A percentile compares a stretch with the other conserved stretches of the same genome.
Evolutionary conservation across 108 stramenopile species (phyloP).

Genomic region (Cyclostephanos invisitatus): DNA sequence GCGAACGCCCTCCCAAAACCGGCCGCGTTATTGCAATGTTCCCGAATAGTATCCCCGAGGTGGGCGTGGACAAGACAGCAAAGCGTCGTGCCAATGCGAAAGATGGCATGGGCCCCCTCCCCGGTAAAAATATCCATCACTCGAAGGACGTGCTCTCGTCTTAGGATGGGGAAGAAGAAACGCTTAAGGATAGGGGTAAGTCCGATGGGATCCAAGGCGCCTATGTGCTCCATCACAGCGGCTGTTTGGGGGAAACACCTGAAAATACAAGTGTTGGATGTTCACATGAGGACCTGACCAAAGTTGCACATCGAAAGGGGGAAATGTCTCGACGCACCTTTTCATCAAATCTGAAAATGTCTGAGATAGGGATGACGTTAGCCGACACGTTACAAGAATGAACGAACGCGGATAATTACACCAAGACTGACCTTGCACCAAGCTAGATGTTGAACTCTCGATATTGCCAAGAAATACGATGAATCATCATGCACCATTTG

Average conservation of each 20-base stretch:
- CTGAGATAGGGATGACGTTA: not conserved
- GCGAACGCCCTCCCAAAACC: slow-evolving; percentile 45
- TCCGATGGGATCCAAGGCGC: slow-evolving; percentile 41
- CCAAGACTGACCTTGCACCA: slow-evolving; percentile 41
- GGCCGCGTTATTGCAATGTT: slow-evolving; percentile 43
- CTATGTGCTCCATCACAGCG: slow-evolving; percentile 43
- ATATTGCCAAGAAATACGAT: slow-evolving; percentile 64
- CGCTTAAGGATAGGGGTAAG: slow-evolving; percentile 46
- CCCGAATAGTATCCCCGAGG: slow-evolving; percentile 36
- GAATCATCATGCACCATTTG: slow-evolving; percentile 48
- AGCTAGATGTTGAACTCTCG: slow-evolving; percentile 63
- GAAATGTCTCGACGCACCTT: slow-evolving; percentile 1
- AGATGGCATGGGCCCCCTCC: slow-evolving; percentile 46
- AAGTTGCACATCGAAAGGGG: not conserved
- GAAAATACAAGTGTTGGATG: not conserved
- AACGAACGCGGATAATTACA: not conserved
- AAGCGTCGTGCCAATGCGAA: slow-evolving; percentile 48
- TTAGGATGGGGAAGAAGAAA: slow-evolving; percentile 42
- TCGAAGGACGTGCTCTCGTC: slow-evolving; percentile 44
- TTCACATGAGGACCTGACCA: not conserved
- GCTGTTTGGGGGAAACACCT: slow-evolving; percentile 50
- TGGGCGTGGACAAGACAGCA: slow-evolving; percentile 47
- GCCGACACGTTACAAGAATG: not conserved
- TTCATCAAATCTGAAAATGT: slow-evolving; percentile 76
- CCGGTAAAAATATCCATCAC: slow-evolving; percentile 48